These are phyloP conservation scores for Huntiella savannae DNA, from an alignment of 2,329 filamentous ascomycete species.

Conservation along the genomic window DNA sequence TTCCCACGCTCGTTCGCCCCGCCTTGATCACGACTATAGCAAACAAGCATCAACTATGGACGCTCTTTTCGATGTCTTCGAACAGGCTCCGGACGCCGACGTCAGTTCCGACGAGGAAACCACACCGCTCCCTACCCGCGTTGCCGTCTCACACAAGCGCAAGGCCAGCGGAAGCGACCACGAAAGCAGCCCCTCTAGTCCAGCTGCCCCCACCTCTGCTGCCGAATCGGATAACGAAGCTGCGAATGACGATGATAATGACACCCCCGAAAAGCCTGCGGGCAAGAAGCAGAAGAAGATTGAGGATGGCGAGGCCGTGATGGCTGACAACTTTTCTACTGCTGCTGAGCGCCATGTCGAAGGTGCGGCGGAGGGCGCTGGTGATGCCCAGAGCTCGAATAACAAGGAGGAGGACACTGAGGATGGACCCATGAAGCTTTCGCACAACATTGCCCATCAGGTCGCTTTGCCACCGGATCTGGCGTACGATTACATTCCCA, in stretches of 20 bases:
- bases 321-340: conserved; percentile 88
- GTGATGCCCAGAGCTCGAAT: conserved; percentile 1
- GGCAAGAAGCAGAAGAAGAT: conserved; percentile 45
- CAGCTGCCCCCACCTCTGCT: not conserved
- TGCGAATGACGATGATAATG: conserved; percentile 17
- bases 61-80: conserved; percentile 68
- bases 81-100: conserved; percentile 36
- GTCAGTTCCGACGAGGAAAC: conserved; percentile 24
- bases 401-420: conserved; percentile 28
- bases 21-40: not conserved
- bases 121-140: not conserved
- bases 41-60: conserved; percentile 33
- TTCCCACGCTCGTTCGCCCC: not conserved
- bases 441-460: conserved; percentile 97
- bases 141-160: conserved; percentile 14
- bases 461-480: conserved; percentile 85
- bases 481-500: conserved; percentile 86
- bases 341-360: conserved; percentile 73
- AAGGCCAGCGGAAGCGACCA: conserved; percentile 4
- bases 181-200: not conserved
- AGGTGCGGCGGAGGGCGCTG: conserved; percentile 3
- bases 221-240: conserved; percentile 7
- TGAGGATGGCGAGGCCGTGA: conserved; percentile 47
- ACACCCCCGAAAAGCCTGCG: conserved; percentile 18
- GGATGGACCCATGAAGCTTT: conserved; percentile 49